Base-by-base conservation (phyloP, 176 grass and related monocot genomes). In the Saccharum officinarum region DNA sequence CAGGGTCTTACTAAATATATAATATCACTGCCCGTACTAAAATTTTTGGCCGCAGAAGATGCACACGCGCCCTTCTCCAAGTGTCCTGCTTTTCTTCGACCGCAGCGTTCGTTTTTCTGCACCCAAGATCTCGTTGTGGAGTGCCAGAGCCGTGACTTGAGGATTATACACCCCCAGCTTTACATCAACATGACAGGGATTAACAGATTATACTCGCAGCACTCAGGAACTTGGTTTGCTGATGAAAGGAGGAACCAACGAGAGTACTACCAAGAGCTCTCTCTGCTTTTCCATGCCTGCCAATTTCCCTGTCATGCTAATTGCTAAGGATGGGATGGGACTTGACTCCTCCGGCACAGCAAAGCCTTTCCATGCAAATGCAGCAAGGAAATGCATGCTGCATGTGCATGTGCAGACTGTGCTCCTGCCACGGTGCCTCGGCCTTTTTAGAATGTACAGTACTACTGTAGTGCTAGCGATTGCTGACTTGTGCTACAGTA, bases 121-220 rank as follows among this genome's bases (percentile, higher is more conserved):
- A 40, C 15, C 52, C 28, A 60, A 62, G 66, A 64, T 88, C 41
- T 49, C 52, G 41, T 40, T 73, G 54, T 28, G 84, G 30, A 49
- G 38, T 70, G 15, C 25, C 8, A 10, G n/a, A 10, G 18, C 22
- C 59, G 10, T 26, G 54, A 22, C 42, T 30, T 40, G 7, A 71
- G 66, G 14, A 7, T 54, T 15, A 49, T 0, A 47, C 33, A 7
- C 75, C 50, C 22, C 22, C 22, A 60, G 8, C 57, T 54, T 54
- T 54, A 7, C 50, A 54, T 20, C 7, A 8, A 57, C 55, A 59
- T 59, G 55, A 59, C 7, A 59, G 55, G 55, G 22, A 61, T 61
- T 25, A 61, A 8, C n/a, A 12, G n/a, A 60, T 60, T 34, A 67
- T 62, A 68, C 67, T 77, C 69, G 26, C 62, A 69, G 63, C 71